Percentiles rank a stretch among this genome's conserved stretches.
Conservation (phyloP, 768 basidiomycete species). For the Russula dissimulans region DNA sequence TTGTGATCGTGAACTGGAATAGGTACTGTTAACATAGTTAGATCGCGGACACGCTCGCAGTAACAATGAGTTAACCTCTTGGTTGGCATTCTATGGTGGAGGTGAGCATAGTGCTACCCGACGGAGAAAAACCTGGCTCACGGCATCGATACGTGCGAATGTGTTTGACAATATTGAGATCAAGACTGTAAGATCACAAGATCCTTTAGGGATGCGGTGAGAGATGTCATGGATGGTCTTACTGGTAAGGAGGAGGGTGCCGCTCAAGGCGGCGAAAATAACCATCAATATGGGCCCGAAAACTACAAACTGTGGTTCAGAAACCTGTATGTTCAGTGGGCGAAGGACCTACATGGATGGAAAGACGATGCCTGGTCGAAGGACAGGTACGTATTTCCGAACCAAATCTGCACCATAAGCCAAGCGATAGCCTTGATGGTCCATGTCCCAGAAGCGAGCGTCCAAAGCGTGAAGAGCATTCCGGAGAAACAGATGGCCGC, state of each 20-base stretch:
- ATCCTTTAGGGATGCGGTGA: neutral
- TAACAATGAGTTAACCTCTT: constrained; percentile 36
- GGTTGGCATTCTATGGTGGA: constrained; percentile 41
- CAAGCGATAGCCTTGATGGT: constrained; percentile 53
- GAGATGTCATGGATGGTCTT: constrained; percentile 24
- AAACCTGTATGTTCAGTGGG: neutral
- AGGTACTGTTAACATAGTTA: constrained; percentile 45
- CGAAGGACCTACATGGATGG: constrained; percentile 27
- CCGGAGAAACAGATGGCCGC: constrained; percentile 79
- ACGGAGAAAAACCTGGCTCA: constrained; percentile 23
- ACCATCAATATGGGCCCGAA: constrained; percentile 78
- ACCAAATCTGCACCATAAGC: constrained; percentile 85
- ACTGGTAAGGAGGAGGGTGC: constrained; percentile 77
- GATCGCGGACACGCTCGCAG: neutral
- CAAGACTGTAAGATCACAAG: constrained; percentile 35
- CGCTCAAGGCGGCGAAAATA: constrained; percentile 66
- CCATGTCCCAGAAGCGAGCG: constrained; percentile 37
- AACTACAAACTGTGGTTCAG: constrained; percentile 24
- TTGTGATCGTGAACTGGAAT: constrained; percentile 79
- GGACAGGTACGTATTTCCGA: constrained; percentile 62
- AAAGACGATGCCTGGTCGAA: constrained; percentile 35
- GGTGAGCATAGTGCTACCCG: neutral
- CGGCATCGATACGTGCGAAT: constrained; percentile 65
- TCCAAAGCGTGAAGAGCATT: constrained; percentile 47
- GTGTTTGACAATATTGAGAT: constrained; percentile 91